Base-by-base conservation (phyloP, 2,329 filamentous ascomycete genomes). In the Monosporascus cannonballus region DNA sequence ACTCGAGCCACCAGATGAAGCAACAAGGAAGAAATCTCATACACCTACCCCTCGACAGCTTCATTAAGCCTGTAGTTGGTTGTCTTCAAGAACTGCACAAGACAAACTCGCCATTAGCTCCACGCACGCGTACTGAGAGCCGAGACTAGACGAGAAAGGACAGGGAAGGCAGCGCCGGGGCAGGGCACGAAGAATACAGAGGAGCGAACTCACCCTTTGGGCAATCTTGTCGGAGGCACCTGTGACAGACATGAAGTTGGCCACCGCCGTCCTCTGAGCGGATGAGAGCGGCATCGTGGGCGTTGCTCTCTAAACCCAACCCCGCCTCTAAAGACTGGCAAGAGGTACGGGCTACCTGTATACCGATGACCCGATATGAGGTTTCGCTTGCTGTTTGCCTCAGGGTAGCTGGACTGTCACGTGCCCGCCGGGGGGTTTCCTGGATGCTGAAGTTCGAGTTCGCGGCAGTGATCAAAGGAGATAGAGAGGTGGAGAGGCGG, bases 31-130 rank as follows among this genome's bases (percentile, higher is more conserved):
- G 48, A 49, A 22, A 37, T 44, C 47, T 11, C 24, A 25, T 7
- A 15, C n/a, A 81, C 80, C 80, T 73, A 83, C 80, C 74, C 68
- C 70, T 83, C 78, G 48, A 81, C 69, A 39, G 80, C 80, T 53
- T 78, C 71, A 52, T 81, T 75, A 6, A 82, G 63, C 61, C 75
- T 78, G 63, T 76, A 83, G 46, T 71, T 70, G 6, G 73, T 64
- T 47, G 69, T 71, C 59, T 75, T 81, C 0, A 66, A 56, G 39
- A 56, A 65, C 64, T 66, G 49, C 36, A 50, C 6, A 8, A 47
- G 30, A 5, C 27, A 34, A 34, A 14, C 9, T 34, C 30, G 9
- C 14, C 30, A 34, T 34, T 34, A 34, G 30, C 30, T 42, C 39
- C 9, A 9, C 4, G 14, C 3, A 15, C 18, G 8, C 25, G 42